Evolutionary conservation across 2,329 filamentous ascomycete genomes (phyloP), one percentile per base, ranked within the genome.

Genomic region (Aspergillus candidus): DNA sequence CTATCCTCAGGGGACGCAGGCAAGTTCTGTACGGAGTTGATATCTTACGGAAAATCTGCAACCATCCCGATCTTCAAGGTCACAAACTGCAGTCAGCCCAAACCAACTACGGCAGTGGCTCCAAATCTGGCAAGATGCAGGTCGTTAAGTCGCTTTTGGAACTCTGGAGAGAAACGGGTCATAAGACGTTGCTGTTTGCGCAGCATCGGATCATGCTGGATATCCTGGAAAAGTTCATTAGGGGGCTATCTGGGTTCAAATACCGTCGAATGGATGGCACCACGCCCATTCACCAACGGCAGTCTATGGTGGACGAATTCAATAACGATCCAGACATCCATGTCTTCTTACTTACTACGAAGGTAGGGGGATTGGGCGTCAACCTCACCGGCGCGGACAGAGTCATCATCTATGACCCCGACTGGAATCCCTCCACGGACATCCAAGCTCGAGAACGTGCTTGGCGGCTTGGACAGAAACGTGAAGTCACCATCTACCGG

Each of bases 341-440:
- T 56, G 81, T 98, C 1, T 98, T 98, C 59, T 74, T 98, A 2
- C 77, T 98, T 43, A 97, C 93, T 0, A 98, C 94, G 1, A 94
- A 94, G 61, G 94, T 96, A 13, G 93, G 93, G 36, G 93, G 93
- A 0, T 73, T 98, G 11, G 93, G 93, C 5, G 85, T 95, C 37
- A 98, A 98, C 54, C 72, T 98, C 15, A 98, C 93, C 0, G 93
- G 93, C 6, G 93, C 93, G 4, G 88, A 95, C 61, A 82, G 93
- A 30, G 91, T 98, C 51, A 95, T 98, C 60, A 97, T 98, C 43
- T 98, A 93, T 60, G 94, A 98, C 59, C 94, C 93, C 0, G 93
- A 98, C 62, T 98, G 93, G 93, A 97, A 97, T 58, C 93, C 91
- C 2, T 96, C 91, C 0, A 97, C 91, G 0, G 93, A 98, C 60